Evolutionary conservation across 331 rosid species (phyloP), one percentile per base, ranked within the genome.

Genomic region (Rosa hybrid): DNA sequence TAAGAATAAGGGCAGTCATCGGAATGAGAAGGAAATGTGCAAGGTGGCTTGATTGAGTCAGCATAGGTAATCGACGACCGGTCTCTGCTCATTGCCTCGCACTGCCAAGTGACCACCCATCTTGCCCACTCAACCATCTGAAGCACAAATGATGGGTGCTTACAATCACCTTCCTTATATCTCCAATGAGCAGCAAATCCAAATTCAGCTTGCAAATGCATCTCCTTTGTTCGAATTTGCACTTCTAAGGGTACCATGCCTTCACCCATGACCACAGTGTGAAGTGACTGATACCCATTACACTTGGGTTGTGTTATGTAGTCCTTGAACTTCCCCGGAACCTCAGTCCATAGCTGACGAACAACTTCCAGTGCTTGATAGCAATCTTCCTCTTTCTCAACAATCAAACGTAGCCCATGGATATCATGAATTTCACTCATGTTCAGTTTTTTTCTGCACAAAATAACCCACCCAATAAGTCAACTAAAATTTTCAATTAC

Each of bases 101-200:
- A 96, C 84, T 91, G 99, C 97, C 99, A 96, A 34, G 92, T 91
- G 75, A 96, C 90, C 59, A 93, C 93, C 94, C 97, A 96, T 73
- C 98, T 92, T 56, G 97, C 99, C 98, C 99, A 93, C 85, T 96
- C 98, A 7, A 96, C 92, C 98, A 91, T 93, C 91, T 93, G 98
- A 76, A 96, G 97, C 78, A 93, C 98, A 80, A 91, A 91, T 1
- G 94, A 88, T 57, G 98, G 83, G 77, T 85, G 94, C 81, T 88
- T 90, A 76, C 97, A 79, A 68, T 96, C 94, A 54, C 96, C 98
- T 87, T 96, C 99, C 86, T 96, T 96, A 77, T 96, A 96, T 72
- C 99, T 90, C 99, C 99, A 96, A 84, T 96, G 99, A 53, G 99
- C 98, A 49, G 98, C 99, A 79, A 96, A 87, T 81, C 99, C 99